A percentile compares a stretch with the other conserved stretches of the same genome.
Evolutionary conservation across 2,329 filamentous ascomycete genomes (phyloP).

Genomic region (Podosphaera xanthii): DNA sequence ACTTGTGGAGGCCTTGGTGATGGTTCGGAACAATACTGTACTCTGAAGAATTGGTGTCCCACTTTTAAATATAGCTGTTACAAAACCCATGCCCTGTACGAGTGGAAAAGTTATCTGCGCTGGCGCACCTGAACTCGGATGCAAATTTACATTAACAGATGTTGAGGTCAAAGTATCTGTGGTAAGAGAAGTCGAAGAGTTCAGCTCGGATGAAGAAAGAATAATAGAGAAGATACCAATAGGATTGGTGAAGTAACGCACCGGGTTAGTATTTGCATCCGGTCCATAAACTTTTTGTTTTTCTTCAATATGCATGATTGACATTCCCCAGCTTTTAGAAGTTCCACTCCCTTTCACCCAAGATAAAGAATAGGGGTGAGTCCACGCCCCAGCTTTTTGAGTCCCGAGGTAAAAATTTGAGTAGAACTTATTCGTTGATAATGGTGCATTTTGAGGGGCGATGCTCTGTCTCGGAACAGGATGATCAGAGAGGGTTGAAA

Average conservation of each 20-base stretch:
- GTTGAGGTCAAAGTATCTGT: constrained; percentile 31
- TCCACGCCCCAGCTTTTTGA: constrained; percentile 47
- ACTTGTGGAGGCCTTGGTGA: constrained; percentile 33
- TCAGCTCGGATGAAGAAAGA: constrained; percentile 57
- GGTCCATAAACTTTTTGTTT: constrained; percentile 44
- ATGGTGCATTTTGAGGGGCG: constrained; percentile 19
- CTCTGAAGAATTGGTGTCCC: constrained; percentile 52
- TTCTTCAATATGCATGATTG: constrained; percentile 50
- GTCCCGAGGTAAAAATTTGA: constrained; percentile 57
- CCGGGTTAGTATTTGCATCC: constrained; percentile 30
- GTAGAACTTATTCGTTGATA: constrained; percentile 64
- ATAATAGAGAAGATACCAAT: constrained; percentile 62
- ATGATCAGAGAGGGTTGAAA: constrained; percentile 29
- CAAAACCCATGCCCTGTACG: constrained; percentile 72
- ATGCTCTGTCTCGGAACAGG: constrained; percentile 33
- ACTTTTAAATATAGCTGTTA: constrained; percentile 55
- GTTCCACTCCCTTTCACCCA: constrained; percentile 43
- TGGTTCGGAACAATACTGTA: constrained; percentile 46
- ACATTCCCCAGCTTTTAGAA: constrained; percentile 51
- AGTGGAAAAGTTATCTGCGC: constrained; percentile 55
- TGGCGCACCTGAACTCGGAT: constrained; percentile 24
- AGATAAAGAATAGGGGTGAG: constrained; percentile 49
- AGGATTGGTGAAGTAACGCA: constrained; percentile 57
- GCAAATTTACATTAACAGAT: constrained; percentile 45
- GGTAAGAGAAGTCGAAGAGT: constrained; percentile 30